phyloP scores from a whole-genome alignment of 306 rosid genomes.

The Quercus mongolica region DNA sequence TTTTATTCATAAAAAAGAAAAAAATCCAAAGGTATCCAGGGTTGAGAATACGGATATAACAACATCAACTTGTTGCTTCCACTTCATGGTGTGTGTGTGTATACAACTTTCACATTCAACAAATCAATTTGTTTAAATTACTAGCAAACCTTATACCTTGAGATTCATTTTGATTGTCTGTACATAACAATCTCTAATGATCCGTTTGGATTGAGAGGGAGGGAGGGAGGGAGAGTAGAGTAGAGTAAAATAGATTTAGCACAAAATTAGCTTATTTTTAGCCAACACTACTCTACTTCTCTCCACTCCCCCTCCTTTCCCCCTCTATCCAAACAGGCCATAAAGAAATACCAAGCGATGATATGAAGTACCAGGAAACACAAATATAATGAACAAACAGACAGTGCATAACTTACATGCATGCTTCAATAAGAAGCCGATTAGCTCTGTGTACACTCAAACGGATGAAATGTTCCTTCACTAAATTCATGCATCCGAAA shows the following conservation, averaged over 20 bases:
- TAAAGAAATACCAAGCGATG: neutral
- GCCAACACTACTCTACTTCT: too few species aligned
- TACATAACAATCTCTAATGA: too few species aligned
- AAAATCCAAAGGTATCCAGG: neutral
- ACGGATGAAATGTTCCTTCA: conserved; percentile 94
- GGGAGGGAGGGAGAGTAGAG: too few species aligned
- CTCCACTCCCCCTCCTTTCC: too few species aligned
- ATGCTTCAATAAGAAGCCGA: conserved; percentile 13
- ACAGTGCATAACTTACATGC: conserved; percentile 6
- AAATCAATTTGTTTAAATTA: neutral
- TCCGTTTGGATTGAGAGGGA: too few species aligned
- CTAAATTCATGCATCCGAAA: conserved; percentile 80
- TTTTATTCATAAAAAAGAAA: neutral
- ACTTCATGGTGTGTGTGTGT: neutral
- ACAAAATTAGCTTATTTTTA: too few species aligned
- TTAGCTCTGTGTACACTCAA: conserved; percentile 96
- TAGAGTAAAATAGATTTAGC: too few species aligned
- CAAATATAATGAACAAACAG: neutral
- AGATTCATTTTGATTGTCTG: neutral
- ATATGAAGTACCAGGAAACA: neutral
- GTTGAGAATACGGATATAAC: neutral
- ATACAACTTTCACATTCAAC: neutral
- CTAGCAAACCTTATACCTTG: neutral
- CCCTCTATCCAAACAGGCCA: too few species aligned
- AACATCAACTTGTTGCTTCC: neutral